Conservation (phyloP, 768 basidiomycete genomes). For the Chlorophyllum brunneum region DNA sequence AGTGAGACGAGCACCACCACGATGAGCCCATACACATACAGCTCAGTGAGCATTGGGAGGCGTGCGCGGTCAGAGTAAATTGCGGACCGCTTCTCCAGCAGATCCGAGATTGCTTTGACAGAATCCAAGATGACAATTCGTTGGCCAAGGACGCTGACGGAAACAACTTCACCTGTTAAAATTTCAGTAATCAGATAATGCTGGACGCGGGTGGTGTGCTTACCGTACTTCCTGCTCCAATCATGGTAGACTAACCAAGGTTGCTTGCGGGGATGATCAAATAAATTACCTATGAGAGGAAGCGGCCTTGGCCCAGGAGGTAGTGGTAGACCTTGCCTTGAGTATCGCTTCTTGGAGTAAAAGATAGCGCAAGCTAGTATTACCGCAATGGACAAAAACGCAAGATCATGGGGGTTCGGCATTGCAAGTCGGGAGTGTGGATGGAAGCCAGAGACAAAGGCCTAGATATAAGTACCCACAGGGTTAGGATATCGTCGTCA, state of each 20-base stretch:
- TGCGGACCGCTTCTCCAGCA: conserved; percentile 15
- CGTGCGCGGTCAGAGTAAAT: conserved; percentile 30
- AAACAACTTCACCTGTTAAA: conserved; percentile 2
- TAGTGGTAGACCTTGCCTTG: conserved; percentile 14
- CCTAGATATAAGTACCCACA: no score
- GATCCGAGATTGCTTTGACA: background rate
- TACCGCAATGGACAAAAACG: no score
- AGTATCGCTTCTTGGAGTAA: no score
- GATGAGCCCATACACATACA: no score
- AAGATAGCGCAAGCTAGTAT: no score
- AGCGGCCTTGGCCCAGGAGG: conserved; percentile 38
- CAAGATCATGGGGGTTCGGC: no score
- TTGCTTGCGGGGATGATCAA: conserved; percentile 34
- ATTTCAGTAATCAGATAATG: no score
- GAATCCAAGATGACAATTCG: conserved; percentile 3
- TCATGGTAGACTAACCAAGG: conserved; percentile 33
- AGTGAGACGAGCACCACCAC: no score
- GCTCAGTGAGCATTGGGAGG: conserved; percentile 12
- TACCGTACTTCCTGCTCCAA: conserved; percentile 37
- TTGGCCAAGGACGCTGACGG: background rate
- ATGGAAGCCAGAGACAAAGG: no score
- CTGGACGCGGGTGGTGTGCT: no score
- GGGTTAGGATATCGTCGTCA: no score
- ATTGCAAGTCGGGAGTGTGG: no score
- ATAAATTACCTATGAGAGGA: conserved; percentile 39